Conservation (phyloP, 1,284 basidiomycete species). For the Cryptococcus depauperatus region DNA sequence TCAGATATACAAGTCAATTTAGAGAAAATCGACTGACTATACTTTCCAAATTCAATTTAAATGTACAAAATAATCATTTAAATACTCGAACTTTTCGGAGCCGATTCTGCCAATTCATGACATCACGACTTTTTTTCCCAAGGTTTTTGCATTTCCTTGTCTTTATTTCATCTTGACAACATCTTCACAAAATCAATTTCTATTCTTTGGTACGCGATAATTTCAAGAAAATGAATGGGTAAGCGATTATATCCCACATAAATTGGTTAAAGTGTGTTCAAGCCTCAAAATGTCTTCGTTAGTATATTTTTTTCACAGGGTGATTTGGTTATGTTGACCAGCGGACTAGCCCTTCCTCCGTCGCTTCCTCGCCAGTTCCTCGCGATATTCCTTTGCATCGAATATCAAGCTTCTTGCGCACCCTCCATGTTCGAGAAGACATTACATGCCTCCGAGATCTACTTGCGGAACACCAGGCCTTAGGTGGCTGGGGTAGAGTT, state of each 20-base stretch:
- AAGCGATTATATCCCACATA: too few relatives aligned
- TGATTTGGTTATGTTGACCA: too few relatives aligned
- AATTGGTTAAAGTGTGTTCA: too few relatives aligned
- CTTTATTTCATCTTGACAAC: too few relatives aligned
- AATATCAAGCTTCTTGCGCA: constrained; percentile 29
- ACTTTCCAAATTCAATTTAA: neutral
- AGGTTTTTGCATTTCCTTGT: too few relatives aligned
- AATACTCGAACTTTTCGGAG: constrained; percentile 21
- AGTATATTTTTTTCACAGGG: too few relatives aligned
- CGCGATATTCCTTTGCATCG: constrained; percentile 6
- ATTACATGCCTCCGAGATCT: constrained; percentile 24
- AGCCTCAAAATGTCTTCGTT: too few relatives aligned
- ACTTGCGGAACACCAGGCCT: constrained; percentile 28
- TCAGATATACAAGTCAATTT: constrained; percentile 17
- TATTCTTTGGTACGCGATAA: too few relatives aligned
- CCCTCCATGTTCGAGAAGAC: neutral
- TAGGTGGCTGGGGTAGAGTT: constrained; percentile 30
- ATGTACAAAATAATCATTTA: neutral
- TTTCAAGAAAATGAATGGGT: too few relatives aligned
- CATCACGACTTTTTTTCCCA: too few relatives aligned
- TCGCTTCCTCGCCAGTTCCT: constrained; percentile 31
- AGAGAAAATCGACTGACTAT: neutral
- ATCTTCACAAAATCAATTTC: too few relatives aligned
- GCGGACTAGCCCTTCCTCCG: too few relatives aligned
- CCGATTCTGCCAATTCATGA: constrained; percentile 26